These are phyloP conservation scores for Cylindrotheca fusiformis DNA, from an alignment of 108 stramenopile species.

Conservation along the genomic window DNA sequence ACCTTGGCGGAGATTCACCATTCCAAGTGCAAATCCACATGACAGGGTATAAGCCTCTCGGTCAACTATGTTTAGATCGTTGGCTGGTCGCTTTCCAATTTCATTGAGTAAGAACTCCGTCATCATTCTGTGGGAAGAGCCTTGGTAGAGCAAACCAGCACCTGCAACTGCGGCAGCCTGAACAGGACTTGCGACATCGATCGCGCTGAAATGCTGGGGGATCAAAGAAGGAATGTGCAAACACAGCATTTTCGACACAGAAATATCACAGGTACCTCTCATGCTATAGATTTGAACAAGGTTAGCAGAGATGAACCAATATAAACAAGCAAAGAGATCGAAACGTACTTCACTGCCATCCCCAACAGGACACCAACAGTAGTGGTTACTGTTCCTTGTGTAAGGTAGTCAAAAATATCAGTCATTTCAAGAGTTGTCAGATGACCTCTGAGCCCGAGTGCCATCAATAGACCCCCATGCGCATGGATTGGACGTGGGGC, in stretches of 20 bases:
- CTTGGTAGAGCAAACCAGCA: conserved; percentile 89
- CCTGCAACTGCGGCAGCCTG: conserved; percentile 91
- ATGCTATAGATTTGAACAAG: conserved; percentile 42
- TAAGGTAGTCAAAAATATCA: conserved; percentile 96
- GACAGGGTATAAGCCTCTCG: conserved; percentile 88
- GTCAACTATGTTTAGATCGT: conserved; percentile 71
- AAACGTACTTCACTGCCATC: conserved; percentile 83
- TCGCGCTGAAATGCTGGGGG: conserved; percentile 84
- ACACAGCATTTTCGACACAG: conserved; percentile 96
- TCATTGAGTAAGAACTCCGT: conserved; percentile 96
- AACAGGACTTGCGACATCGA: conserved; percentile 88
- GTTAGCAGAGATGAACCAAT: not conserved
- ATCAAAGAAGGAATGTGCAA: conserved; percentile 96
- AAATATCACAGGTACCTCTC: conserved; percentile 86
- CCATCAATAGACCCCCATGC: conserved; percentile 93
- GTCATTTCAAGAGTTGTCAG: conserved; percentile 89
- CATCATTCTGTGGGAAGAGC: conserved; percentile 93
- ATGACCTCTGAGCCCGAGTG: conserved; percentile 93
- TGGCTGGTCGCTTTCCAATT: conserved; percentile 81
- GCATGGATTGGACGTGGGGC: conserved; percentile 43
- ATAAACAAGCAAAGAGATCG: not conserved
- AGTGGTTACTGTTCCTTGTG: conserved; percentile 92
- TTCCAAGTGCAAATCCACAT: conserved; percentile 91
- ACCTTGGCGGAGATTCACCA: conserved; percentile 81
- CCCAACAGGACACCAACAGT: conserved; percentile 95